These are phyloP conservation scores for Cladophialophora chaetospira DNA, from an alignment of 2,329 filamentous ascomycete species.

Conservation along the genomic window DNA sequence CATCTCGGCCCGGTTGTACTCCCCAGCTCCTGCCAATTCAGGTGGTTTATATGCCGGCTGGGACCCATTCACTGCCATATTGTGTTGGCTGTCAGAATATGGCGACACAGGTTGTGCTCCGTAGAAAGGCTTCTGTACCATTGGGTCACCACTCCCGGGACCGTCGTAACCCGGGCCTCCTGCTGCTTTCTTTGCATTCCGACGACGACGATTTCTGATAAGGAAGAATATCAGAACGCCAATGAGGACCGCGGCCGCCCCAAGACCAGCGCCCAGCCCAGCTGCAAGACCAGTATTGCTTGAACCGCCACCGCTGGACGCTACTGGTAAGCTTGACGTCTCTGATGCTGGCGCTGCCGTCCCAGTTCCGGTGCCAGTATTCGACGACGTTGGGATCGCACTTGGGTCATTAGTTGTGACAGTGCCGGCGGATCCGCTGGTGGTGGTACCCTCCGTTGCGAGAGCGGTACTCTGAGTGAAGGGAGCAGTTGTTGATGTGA, in stretches of 20 bases:
- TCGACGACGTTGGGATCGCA: neutral
- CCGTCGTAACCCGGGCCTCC: neutral
- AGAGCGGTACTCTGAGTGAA: conserved; percentile 11
- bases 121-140: neutral
- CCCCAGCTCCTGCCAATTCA: conserved; percentile 13
- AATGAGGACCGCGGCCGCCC: conserved; percentile 16
- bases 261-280: conserved; percentile 15
- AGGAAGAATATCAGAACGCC: conserved; percentile 16
- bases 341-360: conserved; percentile 2
- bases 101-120: no score
- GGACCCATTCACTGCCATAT: neutral
- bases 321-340: neutral
- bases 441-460: conserved; percentile 11
- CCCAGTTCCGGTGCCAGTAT: neutral
- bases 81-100: neutral
- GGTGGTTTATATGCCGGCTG: neutral
- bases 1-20: conserved; percentile 7
- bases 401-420: neutral
- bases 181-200: neutral
- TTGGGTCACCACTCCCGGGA: neutral
- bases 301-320: conserved; percentile 3
- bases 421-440: neutral
- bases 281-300: conserved; percentile 20
- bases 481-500: conserved; percentile 9
- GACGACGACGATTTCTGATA: conserved; percentile 8